These are phyloP conservation scores for Mercurialis annua DNA, from an alignment of 345 rosid genomes.

Conservation along the genomic window DNA sequence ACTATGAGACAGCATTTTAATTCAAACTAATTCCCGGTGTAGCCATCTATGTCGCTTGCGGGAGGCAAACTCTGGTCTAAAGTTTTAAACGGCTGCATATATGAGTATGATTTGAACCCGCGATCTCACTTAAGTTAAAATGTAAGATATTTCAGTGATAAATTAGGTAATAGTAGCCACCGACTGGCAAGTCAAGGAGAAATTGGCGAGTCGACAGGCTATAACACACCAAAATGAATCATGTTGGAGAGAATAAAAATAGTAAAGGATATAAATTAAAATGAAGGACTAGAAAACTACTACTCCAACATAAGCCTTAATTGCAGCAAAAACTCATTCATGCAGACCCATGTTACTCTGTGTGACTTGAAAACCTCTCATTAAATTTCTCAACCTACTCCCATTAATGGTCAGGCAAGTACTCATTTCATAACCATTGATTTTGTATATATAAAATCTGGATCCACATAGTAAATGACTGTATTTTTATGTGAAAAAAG, in stretches of 20 bases:
- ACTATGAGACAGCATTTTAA: too few species aligned
- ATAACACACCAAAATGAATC: neutral
- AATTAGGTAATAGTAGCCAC: too few species aligned
- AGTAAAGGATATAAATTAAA: neutral
- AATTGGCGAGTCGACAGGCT: neutral
- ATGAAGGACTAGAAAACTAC: neutral
- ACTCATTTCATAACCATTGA: constrained; percentile 5
- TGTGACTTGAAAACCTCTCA: neutral
- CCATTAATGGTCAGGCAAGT: constrained; percentile 5
- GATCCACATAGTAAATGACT: neutral
- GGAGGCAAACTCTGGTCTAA: too few species aligned
- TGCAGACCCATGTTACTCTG: constrained; percentile 11
- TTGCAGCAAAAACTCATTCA: neutral
- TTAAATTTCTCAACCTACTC: constrained; percentile 3
- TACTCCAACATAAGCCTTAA: too few species aligned
- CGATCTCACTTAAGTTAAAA: too few species aligned
- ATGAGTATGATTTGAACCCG: too few species aligned
- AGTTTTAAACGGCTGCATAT: too few species aligned
- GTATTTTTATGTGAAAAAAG: neutral
- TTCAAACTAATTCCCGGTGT: too few species aligned
- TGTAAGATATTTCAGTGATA: too few species aligned
- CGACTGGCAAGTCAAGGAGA: constrained; percentile 6
- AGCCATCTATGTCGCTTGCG: too few species aligned
- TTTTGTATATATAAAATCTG: neutral
- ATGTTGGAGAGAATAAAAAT: neutral